phyloP scores from a whole-genome alignment of 257 asterid genomes.

The Solanum paucissectum region DNA sequence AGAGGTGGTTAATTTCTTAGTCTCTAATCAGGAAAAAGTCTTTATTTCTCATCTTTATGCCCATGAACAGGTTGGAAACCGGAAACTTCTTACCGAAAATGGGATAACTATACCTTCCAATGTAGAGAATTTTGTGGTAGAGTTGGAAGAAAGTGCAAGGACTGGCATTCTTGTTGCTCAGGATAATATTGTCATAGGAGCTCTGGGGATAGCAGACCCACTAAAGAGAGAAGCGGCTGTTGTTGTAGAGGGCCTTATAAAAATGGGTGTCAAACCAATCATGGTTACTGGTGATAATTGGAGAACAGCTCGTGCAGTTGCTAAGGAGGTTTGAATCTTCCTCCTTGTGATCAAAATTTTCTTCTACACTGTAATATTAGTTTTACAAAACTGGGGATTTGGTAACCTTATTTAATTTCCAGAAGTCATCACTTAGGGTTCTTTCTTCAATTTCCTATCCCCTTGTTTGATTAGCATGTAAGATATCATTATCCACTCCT shows the following conservation, averaged over 20 bases:
- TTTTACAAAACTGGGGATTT: background rate
- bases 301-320: conserved; percentile 98
- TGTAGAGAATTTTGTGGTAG: conserved; percentile 64
- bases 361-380: background rate
- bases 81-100: conserved; percentile 69
- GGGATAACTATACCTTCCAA: conserved; percentile 35
- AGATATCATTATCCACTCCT: background rate
- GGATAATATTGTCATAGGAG: conserved; percentile 51
- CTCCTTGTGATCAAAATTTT: background rate
- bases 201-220: conserved; percentile 92
- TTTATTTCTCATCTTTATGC: background rate
- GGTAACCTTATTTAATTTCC: background rate
- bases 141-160: conserved; percentile 88
- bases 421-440: background rate
- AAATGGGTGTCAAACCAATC: conserved; percentile 87
- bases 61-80: conserved; percentile 67
- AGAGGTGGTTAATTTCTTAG: background rate
- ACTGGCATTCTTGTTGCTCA: conserved; percentile 83
- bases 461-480: background rate
- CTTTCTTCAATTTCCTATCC: background rate
- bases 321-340: conserved; percentile 62
- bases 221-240: conserved; percentile 95
- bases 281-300: conserved; percentile 99
- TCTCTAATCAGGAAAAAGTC: background rate
- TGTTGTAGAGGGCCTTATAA: conserved; percentile 76